phyloP scores from a whole-genome alignment of 2,329 filamentous ascomycete genomes.

The Cladosporium sp. region DNA sequence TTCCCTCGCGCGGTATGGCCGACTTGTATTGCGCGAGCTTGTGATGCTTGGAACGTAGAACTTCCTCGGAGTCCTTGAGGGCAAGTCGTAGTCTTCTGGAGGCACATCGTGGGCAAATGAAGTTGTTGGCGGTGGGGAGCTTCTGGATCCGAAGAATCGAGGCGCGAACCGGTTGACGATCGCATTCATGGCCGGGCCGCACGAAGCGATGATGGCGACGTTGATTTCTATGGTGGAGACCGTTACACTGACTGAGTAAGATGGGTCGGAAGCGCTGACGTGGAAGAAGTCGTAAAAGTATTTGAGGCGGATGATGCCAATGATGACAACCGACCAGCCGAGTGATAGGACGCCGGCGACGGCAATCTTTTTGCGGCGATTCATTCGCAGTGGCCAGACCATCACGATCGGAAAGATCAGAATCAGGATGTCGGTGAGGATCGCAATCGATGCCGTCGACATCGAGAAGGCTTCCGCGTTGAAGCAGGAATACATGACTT shows the following conservation, averaged over 20 bases:
- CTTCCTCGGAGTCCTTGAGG: not conserved
- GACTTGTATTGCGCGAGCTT: not conserved
- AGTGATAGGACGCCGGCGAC: constrained; percentile 31
- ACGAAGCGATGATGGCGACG: constrained; percentile 48
- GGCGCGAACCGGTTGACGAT: constrained; percentile 34
- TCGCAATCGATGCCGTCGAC: constrained; percentile 29
- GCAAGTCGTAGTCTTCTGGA: constrained; percentile 3
- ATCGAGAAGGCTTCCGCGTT: constrained; percentile 30
- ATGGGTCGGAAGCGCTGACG: constrained; percentile 27
- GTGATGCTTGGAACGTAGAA: not conserved
- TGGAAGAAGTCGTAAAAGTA: constrained; percentile 36
- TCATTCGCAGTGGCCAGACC: constrained; percentile 41
- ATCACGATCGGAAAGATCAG: constrained; percentile 38
- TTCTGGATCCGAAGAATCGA: constrained; percentile 20
- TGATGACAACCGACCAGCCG: constrained; percentile 19
- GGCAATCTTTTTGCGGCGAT: constrained; percentile 31
- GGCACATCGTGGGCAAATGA: no score
- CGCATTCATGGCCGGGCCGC: constrained; percentile 48
- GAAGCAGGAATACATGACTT: constrained; percentile 29
- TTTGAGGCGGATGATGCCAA: constrained; percentile 32
- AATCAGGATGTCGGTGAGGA: constrained; percentile 35
- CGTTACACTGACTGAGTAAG: constrained; percentile 32
- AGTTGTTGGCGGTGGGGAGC: not conserved
- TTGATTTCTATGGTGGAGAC: constrained; percentile 35
- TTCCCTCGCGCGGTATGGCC: not conserved